Base-by-base conservation (phyloP, 73 alveolate species). In the Vitrella brassicaformis region DNA sequence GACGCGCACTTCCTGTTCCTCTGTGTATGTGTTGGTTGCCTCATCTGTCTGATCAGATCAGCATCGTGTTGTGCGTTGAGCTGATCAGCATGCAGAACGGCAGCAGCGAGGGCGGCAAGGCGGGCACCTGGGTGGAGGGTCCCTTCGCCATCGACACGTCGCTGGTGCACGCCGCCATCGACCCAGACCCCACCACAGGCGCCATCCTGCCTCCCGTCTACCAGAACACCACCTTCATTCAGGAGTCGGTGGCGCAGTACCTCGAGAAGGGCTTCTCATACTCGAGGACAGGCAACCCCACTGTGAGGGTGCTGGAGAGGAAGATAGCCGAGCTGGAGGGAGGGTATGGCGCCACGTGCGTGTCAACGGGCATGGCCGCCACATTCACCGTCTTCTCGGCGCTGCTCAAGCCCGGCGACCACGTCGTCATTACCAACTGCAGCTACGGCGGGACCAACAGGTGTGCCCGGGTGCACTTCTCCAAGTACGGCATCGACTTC, bases 381-480 rank as follows among this genome's bases (percentile, higher is more conserved):
- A 71, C 78, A 47, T 71, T 66, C 68, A 30, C 90, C 30, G 74
- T 86, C 70, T n/a, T 70, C 68, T 27, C 75, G 28, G 73, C 74
- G 28, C 29, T 85, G 47, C 66, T 83, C 31, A 73, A 68, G 14
- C 80, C 87, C 25, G 97, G 97, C 19, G 95, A 91, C 68, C 95
- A 94, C 79, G 80, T 92, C 30, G 71, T 94, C 29, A 77, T 88
- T 56, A 76, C 88, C 70, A 95, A 94, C 79, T 97, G 92, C 80
- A 90, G 90, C 30, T 94, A 94, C 75, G 98, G 98, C 14, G 98
- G 98, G 25, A 94, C 98, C 26, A 80, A 87, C 65, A 88, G 93
- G 82, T 87, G 80, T 67, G 75, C 92, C 77, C 87, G 89, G 56
- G 72, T 79, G 56, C 75, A 88, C 28, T 73, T 81, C 31, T 82